Evolutionary conservation across 176 grass and related monocot genomes (phyloP), one percentile per base, ranked within the genome.

Genomic region (Aegilops longissima): DNA sequence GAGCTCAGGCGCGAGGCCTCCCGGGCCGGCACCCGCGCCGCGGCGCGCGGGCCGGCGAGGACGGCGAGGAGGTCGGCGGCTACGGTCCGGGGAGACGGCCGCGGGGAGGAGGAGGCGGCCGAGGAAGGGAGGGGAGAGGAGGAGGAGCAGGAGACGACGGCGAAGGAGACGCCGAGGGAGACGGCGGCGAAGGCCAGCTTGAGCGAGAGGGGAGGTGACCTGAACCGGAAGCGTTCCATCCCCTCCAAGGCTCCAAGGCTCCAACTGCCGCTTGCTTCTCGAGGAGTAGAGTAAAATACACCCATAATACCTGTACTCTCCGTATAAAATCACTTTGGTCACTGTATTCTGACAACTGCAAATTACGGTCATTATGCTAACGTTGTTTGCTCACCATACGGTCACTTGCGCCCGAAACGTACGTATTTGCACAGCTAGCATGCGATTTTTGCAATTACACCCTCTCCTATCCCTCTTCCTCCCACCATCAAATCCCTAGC

Each of bases 181-280:
- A 98, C 64, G 27, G 93, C 91, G 18, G 56, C 34, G 93, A 98
- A 70, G 27, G 93, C 91, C 84, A 98, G 91, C 87, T 93, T 95
- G 70, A 91, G 36, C 14, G 87, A 81, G 17, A 83, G 66, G 24
- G 8, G 83, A 88, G 77, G 87, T 69, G 76, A 29, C 58, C 66
- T 79, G 40, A 66, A 67, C 82, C 17, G 52, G 25, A 31, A 61
- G 39, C 5, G 39, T 7, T 67, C 49, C 82, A 85, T 93, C 82
- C 35, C 70, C 20, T 20, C 27, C 27, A 27, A 27, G 27, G 27
- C 27, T 27, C 27, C 27, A 27, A 27, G 27, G 8, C 47, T 33
- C 73, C 27, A 76, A 44, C 38, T 73, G 70, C 23, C 23, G 2
- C 1, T 47, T 29, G 14, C 24, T 74, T 16, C 6, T 17, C 3